phyloP scores from a whole-genome alignment of 169 alveolate genomes.

The Cryptosporidium canis region DNA sequence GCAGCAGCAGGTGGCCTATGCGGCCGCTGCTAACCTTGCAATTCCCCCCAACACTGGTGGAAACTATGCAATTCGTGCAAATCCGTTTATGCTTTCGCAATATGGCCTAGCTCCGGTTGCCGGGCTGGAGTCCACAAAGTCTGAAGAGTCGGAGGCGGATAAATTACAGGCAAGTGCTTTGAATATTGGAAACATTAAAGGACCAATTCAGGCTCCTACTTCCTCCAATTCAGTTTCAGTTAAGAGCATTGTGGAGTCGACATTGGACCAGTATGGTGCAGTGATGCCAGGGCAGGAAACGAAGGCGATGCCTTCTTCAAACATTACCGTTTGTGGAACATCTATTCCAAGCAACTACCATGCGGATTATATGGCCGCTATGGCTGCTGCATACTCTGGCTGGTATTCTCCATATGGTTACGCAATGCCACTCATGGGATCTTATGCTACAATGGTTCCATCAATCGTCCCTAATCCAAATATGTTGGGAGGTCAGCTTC shows the following conservation, averaged over 20 bases:
- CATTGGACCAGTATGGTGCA: conserved; percentile 58
- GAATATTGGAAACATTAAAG: not conserved
- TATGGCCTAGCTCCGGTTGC: not conserved
- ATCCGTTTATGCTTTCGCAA: conserved; percentile 41
- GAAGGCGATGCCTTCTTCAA: conserved; percentile 68
- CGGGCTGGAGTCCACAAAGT: not conserved
- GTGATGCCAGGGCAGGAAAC: conserved; percentile 60
- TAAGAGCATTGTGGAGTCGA: conserved; percentile 20
- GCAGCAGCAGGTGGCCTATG: conserved; percentile 64
- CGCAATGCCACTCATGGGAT: conserved; percentile 61
- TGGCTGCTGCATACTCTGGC: conserved; percentile 67
- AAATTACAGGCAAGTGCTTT: not conserved
- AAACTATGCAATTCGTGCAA: not conserved
- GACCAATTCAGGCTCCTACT: not conserved
- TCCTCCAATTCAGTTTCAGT: not conserved
- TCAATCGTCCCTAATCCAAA: conserved; percentile 56
- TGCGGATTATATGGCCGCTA: conserved; percentile 60
- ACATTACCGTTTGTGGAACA: conserved; percentile 30
- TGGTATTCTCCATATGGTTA: conserved; percentile 70
- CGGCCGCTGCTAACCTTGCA: conserved; percentile 65
- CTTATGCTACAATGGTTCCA: conserved; percentile 41
- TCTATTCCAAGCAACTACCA: conserved; percentile 28
- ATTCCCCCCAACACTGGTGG: conserved; percentile 6
- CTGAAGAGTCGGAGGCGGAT: conserved; percentile 40
- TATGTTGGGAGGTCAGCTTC: conserved; percentile 45